These are phyloP conservation scores for Lactarius deliciosus DNA, from an alignment of 768 basidiomycete species.

Conservation along the genomic window DNA sequence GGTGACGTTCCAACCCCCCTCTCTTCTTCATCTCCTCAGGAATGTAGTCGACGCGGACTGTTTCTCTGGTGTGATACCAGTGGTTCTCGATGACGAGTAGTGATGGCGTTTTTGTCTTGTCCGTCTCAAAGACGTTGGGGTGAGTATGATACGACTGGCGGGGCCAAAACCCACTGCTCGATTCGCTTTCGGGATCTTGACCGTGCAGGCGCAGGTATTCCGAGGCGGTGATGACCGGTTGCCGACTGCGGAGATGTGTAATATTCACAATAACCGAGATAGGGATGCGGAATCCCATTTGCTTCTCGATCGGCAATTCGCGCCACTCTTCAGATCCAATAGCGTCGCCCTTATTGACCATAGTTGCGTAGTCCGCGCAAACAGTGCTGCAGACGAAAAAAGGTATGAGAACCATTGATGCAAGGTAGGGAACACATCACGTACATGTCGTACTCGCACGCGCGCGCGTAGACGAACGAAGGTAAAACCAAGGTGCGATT, in stretches of 20 bases:
- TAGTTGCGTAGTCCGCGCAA: constrained; percentile 43
- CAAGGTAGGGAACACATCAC: constrained; percentile 28
- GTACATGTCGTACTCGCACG: constrained; percentile 44
- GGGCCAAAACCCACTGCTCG: constrained; percentile 42
- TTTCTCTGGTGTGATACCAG: constrained; percentile 40
- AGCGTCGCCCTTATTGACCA: constrained; percentile 48
- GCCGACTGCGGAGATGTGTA: constrained; percentile 39
- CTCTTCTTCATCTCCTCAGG: constrained; percentile 37
- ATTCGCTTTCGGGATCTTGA: constrained; percentile 38
- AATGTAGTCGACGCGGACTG: constrained; percentile 42
- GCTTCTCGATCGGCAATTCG: constrained; percentile 38
- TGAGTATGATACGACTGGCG: constrained; percentile 37
- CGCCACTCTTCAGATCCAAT: constrained; percentile 45
- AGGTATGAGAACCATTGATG: not conserved
- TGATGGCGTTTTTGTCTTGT: constrained; percentile 30
- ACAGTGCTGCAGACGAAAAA: constrained; percentile 32
- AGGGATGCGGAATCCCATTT: constrained; percentile 40
- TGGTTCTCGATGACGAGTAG: constrained; percentile 41
- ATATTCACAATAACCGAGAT: constrained; percentile 44
- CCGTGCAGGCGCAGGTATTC: constrained; percentile 46
- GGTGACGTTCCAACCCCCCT: constrained; percentile 34
- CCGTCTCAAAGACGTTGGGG: constrained; percentile 33
- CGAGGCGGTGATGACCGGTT: constrained; percentile 42
- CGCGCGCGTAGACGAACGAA: constrained; percentile 46
- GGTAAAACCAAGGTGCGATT: constrained; percentile 48